A percentile compares a stretch with the other conserved stretches of the same genome.
Conservation (phyloP, 495 filamentous ascomycete species). For the Neurospora sp. region DNA sequence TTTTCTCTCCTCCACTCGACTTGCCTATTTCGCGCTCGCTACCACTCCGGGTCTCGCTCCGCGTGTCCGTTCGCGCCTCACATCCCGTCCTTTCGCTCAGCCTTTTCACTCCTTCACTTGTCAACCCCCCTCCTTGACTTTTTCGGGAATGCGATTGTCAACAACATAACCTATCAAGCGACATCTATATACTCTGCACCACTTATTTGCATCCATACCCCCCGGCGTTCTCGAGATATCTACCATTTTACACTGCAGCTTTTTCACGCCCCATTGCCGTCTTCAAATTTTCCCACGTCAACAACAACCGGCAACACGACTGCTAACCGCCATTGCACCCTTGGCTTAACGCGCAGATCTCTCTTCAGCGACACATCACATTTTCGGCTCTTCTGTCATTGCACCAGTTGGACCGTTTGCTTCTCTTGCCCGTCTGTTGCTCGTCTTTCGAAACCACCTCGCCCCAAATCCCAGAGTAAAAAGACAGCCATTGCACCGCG, state of each 20-base stretch:
- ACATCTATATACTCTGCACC: not conserved
- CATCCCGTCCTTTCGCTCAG: not conserved
- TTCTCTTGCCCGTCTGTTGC: not conserved
- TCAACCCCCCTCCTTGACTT: not conserved
- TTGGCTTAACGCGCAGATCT: not conserved
- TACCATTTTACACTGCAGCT: not conserved
- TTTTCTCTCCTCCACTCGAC: not conserved
- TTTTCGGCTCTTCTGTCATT: not conserved
- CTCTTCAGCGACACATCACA: not conserved
- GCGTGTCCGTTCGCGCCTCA: not conserved
- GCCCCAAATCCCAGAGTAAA: not conserved
- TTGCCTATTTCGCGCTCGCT: not conserved
- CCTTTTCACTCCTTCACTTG: not conserved
- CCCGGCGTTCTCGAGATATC: not conserved
- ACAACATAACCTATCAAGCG: not conserved
- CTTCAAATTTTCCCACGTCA: not conserved
- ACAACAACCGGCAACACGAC: not conserved
- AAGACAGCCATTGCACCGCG: not conserved
- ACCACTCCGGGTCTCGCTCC: not conserved
- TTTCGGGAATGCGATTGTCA: not conserved
- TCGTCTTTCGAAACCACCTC: not conserved
- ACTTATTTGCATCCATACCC: not conserved
- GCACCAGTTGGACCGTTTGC: not conserved
- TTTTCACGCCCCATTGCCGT: not conserved
- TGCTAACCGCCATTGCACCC: not conserved